A percentile compares a stretch with the other conserved stretches of the same genome.
phyloP scores from a whole-genome alignment of 2,329 filamentous ascomycete species.

The Fusarium devonianum region DNA sequence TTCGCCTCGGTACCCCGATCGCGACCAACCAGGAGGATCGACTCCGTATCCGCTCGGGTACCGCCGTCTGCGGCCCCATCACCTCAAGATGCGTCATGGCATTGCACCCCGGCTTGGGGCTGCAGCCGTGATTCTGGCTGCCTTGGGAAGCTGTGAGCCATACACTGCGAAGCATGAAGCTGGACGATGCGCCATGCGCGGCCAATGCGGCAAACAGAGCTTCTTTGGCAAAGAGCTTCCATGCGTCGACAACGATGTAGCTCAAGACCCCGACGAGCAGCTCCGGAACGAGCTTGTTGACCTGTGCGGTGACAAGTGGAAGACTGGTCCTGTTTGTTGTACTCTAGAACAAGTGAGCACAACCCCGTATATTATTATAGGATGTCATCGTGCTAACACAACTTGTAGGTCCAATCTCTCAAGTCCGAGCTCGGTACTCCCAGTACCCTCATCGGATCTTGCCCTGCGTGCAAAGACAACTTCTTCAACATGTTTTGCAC shows the following conservation, averaged over 20 bases:
- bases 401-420: slow-evolving; percentile 73
- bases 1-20: slow-evolving; percentile 16
- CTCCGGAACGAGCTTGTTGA: slow-evolving; percentile 80
- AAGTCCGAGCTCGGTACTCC: slow-evolving; percentile 86
- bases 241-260: slow-evolving; percentile 88
- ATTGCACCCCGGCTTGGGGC: slow-evolving; percentile 44
- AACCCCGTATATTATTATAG: slow-evolving; percentile 15
- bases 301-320: slow-evolving; percentile 90
- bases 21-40: slow-evolving; percentile 21
- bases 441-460: slow-evolving; percentile 88
- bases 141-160: slow-evolving; percentile 39
- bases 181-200: slow-evolving; percentile 88
- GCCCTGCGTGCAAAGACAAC: slow-evolving; percentile 96
- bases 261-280: slow-evolving; percentile 74
- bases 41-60: slow-evolving; percentile 19
- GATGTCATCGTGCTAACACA: slow-evolving; percentile 18
- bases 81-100: slow-evolving; percentile 45
- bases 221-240: slow-evolving; percentile 91
- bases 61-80: slow-evolving; percentile 32
- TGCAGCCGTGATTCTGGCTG: slow-evolving; percentile 41
- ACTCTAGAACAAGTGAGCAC: slow-evolving; percentile 72
- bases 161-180: slow-evolving; percentile 76
- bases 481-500: slow-evolving; percentile 99
- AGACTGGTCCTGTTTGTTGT: slow-evolving; percentile 84
- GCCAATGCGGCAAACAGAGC: slow-evolving; percentile 88